Base-by-base conservation (phyloP, 257 asterid species). In the Nicotiana tomentosiformis region DNA sequence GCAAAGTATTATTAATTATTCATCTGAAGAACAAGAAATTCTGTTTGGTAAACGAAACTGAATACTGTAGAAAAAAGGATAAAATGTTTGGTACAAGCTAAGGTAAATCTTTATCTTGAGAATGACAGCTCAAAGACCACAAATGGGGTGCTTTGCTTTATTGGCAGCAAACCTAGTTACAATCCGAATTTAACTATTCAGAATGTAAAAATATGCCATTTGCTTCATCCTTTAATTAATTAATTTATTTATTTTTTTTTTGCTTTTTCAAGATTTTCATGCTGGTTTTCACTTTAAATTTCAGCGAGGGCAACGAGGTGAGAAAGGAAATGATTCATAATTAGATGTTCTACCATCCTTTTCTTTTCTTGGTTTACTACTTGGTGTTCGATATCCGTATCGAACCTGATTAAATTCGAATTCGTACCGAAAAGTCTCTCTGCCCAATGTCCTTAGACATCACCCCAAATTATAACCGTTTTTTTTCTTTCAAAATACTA, bases 1-100 rank as follows among this genome's bases (percentile, higher is more conserved):
- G 80, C 46, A 76, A 76, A 76, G 80, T 49, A 49, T 53, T 53
- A 53, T 53, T 76, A 76, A 76, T 74, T 26, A 76, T 49, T 26
- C 26, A 76, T 3, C 7, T 49, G 26, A 26, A 74, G 26, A 70
- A 5, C 12, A 49, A 58, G 62, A 26, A 74, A 26, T 23, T 49
- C 2, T 74, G 64, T 15, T 74, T 74, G 64, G 80, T 15, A 49
- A 26, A 51, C 51, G 80, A 74, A 12, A 49, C 35, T 74, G 64
- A 74, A 74, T 26, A 18, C 51, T 2, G 51, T 43, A 74, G 2
- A 14, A 49, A 76, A 74, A 51, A 14, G 18, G 35, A 7, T 4
- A 14, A 74, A 74, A 74, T 49, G 64, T 74, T 74, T 74, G 8
- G 80, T 49, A 1, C 46, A 49, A 76, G 64, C 80, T 51, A 58